Percentiles rank a stretch among this genome's conserved stretches.
phyloP scores from a whole-genome alignment of 305 asterid species.

The Solanum aculeatissimum region DNA sequence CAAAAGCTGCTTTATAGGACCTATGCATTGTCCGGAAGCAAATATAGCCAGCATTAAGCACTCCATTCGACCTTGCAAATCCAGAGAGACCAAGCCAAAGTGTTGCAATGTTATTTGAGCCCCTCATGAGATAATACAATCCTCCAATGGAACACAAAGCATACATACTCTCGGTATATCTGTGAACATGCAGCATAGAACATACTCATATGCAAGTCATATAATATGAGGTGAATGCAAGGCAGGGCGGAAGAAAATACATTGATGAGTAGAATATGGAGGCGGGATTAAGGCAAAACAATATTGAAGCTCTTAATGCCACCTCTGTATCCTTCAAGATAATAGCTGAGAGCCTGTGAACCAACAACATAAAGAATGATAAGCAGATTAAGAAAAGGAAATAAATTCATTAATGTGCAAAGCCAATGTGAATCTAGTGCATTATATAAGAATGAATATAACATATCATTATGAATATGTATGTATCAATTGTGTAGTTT shows the following conservation, averaged over 20 bases:
- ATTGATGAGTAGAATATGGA: conserved; percentile 93
- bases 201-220: neutral
- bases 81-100: conserved; percentile 79
- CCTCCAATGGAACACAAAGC: conserved; percentile 83
- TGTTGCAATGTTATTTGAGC: conserved; percentile 39
- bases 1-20: conserved; percentile 34
- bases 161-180: conserved; percentile 89
- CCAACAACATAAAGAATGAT: neutral
- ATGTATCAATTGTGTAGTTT: neutral
- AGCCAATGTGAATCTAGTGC: neutral
- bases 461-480: neutral
- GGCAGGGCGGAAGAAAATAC: conserved; percentile 35
- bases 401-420: neutral
- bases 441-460: neutral
- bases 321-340: conserved; percentile 58
- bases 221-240: neutral
- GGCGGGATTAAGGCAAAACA: conserved; percentile 97
- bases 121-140: conserved; percentile 41
- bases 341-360: conserved; percentile 60
- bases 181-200: conserved; percentile 19
- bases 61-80: conserved; percentile 84
- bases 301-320: conserved; percentile 72
- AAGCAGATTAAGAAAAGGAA: neutral
- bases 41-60: conserved; percentile 75
- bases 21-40: conserved; percentile 58